Conservation (phyloP, 225 moss, liverwort and hornwort species). For the Antitrichia curtipendula region DNA sequence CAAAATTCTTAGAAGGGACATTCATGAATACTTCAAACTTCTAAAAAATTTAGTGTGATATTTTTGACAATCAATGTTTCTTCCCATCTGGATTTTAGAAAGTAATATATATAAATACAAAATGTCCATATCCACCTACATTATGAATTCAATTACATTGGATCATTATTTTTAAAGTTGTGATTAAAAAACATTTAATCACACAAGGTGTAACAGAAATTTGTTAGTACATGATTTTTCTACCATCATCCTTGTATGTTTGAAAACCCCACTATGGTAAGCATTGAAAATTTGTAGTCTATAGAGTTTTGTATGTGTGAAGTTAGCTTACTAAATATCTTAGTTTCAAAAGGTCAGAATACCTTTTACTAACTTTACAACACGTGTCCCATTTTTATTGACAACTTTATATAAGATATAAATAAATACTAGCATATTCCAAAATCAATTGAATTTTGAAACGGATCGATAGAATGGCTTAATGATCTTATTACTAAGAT, state of each 20-base stretch:
- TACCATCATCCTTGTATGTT: background rate
- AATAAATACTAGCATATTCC: background rate
- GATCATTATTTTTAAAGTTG: background rate
- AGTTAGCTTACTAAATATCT: background rate
- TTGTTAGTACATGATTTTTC: no score
- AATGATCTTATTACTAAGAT: background rate
- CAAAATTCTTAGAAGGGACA: background rate
- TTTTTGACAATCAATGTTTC: background rate
- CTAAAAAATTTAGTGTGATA: no score
- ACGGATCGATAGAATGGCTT: no score
- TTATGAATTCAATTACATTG: background rate
- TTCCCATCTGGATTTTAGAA: background rate
- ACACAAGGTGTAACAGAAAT: background rate
- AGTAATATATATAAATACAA: background rate
- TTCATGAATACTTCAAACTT: background rate
- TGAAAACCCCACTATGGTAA: background rate
- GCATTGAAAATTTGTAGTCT: background rate
- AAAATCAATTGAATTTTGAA: background rate
- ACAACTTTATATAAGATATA: no score
- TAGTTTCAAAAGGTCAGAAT: background rate
- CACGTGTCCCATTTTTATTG: background rate
- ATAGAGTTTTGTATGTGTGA: background rate
- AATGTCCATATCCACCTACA: background rate
- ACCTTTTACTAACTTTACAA: accelerated
- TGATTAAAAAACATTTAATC: background rate